Percentiles rank a stretch among this genome's conserved stretches.
Evolutionary conservation across 768 basidiomycete species (phyloP).

Genomic region (Panaeolus papilionaceus): DNA sequence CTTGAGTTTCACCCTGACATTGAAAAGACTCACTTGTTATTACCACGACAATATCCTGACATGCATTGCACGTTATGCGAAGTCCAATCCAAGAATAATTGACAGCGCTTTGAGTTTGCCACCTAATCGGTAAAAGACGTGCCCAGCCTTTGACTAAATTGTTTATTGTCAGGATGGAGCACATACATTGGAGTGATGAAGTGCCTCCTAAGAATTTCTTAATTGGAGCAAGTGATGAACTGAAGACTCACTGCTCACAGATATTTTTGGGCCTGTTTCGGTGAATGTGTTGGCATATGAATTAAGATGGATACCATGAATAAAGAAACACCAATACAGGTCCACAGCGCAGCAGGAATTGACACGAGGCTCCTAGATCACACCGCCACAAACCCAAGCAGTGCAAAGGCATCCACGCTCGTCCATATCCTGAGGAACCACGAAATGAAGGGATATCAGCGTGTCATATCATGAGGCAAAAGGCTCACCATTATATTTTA

Average conservation of each 20-base stretch:
- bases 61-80: not conserved
- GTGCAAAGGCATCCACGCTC: slow-evolving; percentile 3
- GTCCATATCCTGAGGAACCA: not conserved
- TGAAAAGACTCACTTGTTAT: not conserved
- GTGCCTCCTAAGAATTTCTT: not conserved
- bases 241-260: not conserved
- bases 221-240: not conserved
- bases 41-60: not conserved
- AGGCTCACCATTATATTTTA: slow-evolving; percentile 4
- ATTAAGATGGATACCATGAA: not conserved
- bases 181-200: not conserved
- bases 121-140: not conserved
- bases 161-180: not conserved
- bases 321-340: slow-evolving; percentile 1
- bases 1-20: slow-evolving; percentile 5
- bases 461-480: slow-evolving; percentile 9
- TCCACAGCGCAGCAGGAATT: slow-evolving; percentile 5
- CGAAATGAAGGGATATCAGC: slow-evolving; percentile 4
- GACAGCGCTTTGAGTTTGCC: not conserved
- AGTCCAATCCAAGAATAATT: not conserved
- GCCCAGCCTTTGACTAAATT: slow-evolving; percentile 11
- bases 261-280: not conserved
- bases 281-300: slow-evolving; percentile 2
- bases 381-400: slow-evolving; percentile 11
- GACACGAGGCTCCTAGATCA: slow-evolving; percentile 13